A percentile compares a stretch with the other conserved stretches of the same genome.
phyloP scores from a whole-genome alignment of 176 grass and related monocot genomes.

The Lolium perenne region DNA sequence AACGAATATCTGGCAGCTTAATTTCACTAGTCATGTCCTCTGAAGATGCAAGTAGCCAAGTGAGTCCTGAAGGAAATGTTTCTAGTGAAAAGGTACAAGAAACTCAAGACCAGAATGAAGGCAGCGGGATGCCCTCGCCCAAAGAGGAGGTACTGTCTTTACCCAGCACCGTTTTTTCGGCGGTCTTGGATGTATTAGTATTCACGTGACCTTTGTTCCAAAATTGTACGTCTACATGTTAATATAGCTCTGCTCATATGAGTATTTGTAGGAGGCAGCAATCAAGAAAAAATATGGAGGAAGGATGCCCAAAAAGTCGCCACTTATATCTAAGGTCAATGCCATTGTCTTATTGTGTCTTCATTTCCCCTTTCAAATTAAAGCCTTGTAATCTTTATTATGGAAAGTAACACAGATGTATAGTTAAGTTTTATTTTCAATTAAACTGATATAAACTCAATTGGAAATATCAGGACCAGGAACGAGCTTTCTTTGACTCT shows the following conservation, averaged over 20 bases:
- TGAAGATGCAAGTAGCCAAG: slow-evolving; percentile 48
- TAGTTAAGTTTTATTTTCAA: slow-evolving; percentile 8
- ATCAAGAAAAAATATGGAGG: slow-evolving; percentile 91
- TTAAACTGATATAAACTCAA: slow-evolving; percentile 26
- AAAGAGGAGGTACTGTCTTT: slow-evolving; percentile 56
- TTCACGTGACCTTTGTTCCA: not conserved
- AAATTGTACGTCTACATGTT: not conserved
- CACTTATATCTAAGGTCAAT: slow-evolving; percentile 87
- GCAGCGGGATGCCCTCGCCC: slow-evolving; percentile 55
- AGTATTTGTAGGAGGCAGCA: slow-evolving; percentile 60
- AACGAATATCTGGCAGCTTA: slow-evolving; percentile 41
- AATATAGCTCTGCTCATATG: not conserved
- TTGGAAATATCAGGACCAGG: slow-evolving; percentile 75
- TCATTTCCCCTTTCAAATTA: slow-evolving; percentile 13
- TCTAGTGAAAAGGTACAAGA: slow-evolving; percentile 48
- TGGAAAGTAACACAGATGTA: not conserved
- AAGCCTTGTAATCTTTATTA: not conserved
- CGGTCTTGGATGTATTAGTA: slow-evolving; percentile 1
- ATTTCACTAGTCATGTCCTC: slow-evolving; percentile 48
- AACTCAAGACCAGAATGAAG: slow-evolving; percentile 57
- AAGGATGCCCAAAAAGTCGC: slow-evolving; percentile 71
- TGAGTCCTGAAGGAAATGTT: slow-evolving; percentile 44
- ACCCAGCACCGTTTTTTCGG: not conserved
- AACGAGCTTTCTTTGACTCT: slow-evolving; percentile 96
- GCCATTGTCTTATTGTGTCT: not conserved